Evolutionary conservation across 495 filamentous ascomycete species (phyloP).

Genomic region (Baudoinia panamericana): DNA sequence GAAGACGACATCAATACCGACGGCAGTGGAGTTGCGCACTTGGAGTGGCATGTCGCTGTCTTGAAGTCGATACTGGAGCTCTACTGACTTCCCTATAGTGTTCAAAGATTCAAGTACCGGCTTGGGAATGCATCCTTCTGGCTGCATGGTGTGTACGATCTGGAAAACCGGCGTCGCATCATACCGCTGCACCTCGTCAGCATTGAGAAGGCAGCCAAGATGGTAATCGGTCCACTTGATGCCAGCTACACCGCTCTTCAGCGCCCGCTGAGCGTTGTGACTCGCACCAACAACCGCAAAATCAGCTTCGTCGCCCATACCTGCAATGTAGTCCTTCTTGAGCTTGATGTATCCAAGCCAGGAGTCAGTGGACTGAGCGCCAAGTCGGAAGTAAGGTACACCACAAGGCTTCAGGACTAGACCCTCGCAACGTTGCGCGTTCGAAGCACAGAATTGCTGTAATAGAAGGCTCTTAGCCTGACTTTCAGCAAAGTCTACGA

Average conservation of each 20-base stretch:
- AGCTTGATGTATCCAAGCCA: slow-evolving; percentile 59
- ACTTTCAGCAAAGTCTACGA: slow-evolving; percentile 45
- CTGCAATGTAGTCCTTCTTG: slow-evolving; percentile 80
- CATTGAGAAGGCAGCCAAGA: slow-evolving; percentile 65
- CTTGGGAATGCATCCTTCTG: slow-evolving; percentile 36
- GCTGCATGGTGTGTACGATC: slow-evolving; percentile 45
- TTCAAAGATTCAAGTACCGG: slow-evolving; percentile 41
- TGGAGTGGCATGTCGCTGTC: too few species aligned
- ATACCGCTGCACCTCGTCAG: slow-evolving; percentile 42
- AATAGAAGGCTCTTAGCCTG: slow-evolving; percentile 37
- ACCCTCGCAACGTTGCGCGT: slow-evolving; percentile 56
- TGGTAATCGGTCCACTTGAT: slow-evolving; percentile 66
- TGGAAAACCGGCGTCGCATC: slow-evolving; percentile 46
- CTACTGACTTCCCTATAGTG: slow-evolving; percentile 35
- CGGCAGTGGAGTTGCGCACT: too few species aligned
- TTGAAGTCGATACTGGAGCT: slow-evolving; percentile 14
- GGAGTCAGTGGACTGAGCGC: slow-evolving; percentile 18
- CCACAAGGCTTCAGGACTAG: slow-evolving; percentile 67
- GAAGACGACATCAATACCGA: slow-evolving; percentile 35
- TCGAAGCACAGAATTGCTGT: slow-evolving; percentile 49
- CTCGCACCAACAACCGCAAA: slow-evolving; percentile 63
- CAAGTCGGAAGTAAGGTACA: slow-evolving; percentile 52
- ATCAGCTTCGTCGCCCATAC: slow-evolving; percentile 69
- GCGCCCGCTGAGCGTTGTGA: slow-evolving; percentile 46
- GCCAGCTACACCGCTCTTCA: slow-evolving; percentile 34